A percentile compares a stretch with the other conserved stretches of the same genome.
Evolutionary conservation across 1,284 basidiomycete genomes (phyloP).

Genomic region (Moesziomyces sp.): DNA sequence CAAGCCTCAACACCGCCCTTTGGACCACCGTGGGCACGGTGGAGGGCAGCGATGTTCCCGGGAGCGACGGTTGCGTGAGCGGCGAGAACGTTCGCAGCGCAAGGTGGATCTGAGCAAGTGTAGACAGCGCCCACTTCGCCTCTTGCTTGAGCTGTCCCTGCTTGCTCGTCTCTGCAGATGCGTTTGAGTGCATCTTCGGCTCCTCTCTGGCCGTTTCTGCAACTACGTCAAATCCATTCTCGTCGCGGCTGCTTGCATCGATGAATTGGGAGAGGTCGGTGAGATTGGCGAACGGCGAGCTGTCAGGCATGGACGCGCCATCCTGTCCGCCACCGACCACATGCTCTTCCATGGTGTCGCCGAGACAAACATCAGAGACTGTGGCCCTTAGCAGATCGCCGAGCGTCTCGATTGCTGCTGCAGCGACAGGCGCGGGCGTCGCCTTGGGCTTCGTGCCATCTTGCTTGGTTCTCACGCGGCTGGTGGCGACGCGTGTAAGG

Average conservation of each 20-base stretch:
- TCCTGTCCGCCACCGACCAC: not conserved
- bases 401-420: slow-evolving; percentile 15
- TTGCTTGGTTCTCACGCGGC: slow-evolving; percentile 16
- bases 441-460: slow-evolving; percentile 2
- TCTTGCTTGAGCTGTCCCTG: slow-evolving; percentile 3
- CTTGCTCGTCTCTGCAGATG: not conserved
- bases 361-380: slow-evolving; percentile 10
- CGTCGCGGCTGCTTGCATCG: not conserved
- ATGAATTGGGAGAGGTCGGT: slow-evolving; percentile 23
- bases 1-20: slow-evolving; percentile 12
- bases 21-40: slow-evolving; percentile 10
- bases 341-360: not conserved
- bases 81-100: slow-evolving; percentile 34
- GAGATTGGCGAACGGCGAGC: slow-evolving; percentile 1
- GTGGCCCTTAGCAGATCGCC: slow-evolving; percentile 23
- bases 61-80: slow-evolving; percentile 23
- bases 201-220: not conserved
- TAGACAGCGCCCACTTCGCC: slow-evolving; percentile 29
- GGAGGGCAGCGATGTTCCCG: slow-evolving; percentile 26
- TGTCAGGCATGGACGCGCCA: not conserved
- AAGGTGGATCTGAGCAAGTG: slow-evolving; percentile 35
- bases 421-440: slow-evolving; percentile 22
- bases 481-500: slow-evolving; percentile 34
- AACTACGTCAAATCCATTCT: not conserved
- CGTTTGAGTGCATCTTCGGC: not conserved